Evolutionary conservation across 768 basidiomycete species (phyloP), one percentile per base, ranked within the genome.

Genomic region (Pluteus cervinus): DNA sequence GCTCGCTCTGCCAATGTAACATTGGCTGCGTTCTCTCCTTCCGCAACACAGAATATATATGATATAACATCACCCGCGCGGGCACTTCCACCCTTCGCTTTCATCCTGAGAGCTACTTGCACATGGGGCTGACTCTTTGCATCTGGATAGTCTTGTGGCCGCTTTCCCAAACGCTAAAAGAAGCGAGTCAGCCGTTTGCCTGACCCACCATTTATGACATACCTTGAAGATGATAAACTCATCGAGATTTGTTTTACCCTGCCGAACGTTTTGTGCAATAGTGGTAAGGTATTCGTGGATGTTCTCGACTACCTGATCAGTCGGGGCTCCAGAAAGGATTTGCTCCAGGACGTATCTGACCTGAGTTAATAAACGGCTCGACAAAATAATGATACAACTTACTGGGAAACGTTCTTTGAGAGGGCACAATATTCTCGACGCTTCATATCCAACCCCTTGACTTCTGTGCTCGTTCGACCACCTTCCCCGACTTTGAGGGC

Each of bases 391-490:
- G 7, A 10, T 22, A 14, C 16, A 21, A 69, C 91, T 47, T 48
- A 97, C 91, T 86, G 84, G 1, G 93, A 97, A 22, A 91, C 83
- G 26, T 76, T 79, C 63, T 99, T 99, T 2, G 93, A 97, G 37
- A 99, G 60, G 0, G 74, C 73, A 45, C 86, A 93, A 58, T 90
- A 99, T 57, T 99, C 96, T 69, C 96, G 71, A 30, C 96, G 80
- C 60, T 98, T 98, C 96, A 99, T 98, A 62, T 99, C 96, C 16
- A 99, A 66, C 60, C 96, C 96, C 53, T 99, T 99, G 58, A 99
- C 69, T 53, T 99, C 96, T 2, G 77, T 86, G 10, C 76, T 78
- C 0, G 86, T 84, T 40, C 75, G 72, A 0, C 74, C 72, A 18
- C 80, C 80, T 45, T 91, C 88, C 50, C 92, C 89, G 28, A 97